Percentiles rank a stretch among this genome's conserved stretches.
Evolutionary conservation across 768 basidiomycete genomes (phyloP).

Genomic region (Neoboletus subvelutipes): DNA sequence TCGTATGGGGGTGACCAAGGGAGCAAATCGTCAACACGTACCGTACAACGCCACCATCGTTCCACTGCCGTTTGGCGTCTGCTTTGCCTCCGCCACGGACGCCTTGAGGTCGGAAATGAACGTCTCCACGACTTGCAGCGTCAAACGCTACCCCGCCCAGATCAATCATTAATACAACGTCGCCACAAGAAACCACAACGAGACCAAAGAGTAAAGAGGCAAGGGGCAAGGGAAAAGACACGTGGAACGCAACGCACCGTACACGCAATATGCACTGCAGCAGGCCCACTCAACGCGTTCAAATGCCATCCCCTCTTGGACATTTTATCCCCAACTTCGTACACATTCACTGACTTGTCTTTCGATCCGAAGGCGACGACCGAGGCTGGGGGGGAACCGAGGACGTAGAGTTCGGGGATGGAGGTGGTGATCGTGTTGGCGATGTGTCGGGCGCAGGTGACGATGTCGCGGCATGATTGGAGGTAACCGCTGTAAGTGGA

Average conservation of each 20-base stretch:
- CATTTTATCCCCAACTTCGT: conserved; percentile 92
- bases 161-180: not conserved
- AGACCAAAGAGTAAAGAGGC: not conserved
- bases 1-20: not conserved
- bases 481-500: conserved; percentile 69
- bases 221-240: not conserved
- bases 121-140: conserved; percentile 69
- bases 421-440: conserved; percentile 61
- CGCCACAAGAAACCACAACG: not conserved
- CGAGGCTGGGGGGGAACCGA: conserved; percentile 87
- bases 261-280: conserved; percentile 90
- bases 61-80: conserved; percentile 64
- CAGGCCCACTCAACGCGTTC: conserved; percentile 75
- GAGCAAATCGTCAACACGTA: conserved; percentile 36
- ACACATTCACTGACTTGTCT: conserved; percentile 54
- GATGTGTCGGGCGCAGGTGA: conserved; percentile 69
- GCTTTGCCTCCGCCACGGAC: conserved; percentile 68
- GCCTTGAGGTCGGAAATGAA: conserved; percentile 86
- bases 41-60: conserved; percentile 92
- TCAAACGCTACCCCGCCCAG: conserved; percentile 57
- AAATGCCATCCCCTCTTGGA: conserved; percentile 86
- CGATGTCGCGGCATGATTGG: conserved; percentile 79
- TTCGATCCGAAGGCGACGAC: conserved; percentile 85
- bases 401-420: conserved; percentile 82
- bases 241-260: conserved; percentile 58